Base-by-base conservation (phyloP, 2,329 filamentous ascomycete genomes). In the Metarhizium guizhouense region DNA sequence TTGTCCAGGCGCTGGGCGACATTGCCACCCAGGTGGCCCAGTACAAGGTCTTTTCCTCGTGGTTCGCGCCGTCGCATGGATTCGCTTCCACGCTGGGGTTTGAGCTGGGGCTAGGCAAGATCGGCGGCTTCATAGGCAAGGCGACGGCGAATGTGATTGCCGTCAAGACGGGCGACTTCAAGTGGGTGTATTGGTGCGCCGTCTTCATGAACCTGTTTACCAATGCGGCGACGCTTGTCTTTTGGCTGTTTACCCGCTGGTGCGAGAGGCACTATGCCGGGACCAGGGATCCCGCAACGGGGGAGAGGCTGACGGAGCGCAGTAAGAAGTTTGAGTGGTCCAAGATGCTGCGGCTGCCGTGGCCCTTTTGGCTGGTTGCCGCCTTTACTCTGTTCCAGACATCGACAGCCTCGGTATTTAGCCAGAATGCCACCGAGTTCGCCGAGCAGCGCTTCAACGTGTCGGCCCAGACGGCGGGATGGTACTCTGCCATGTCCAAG, bases 151-250 rank as follows among this genome's bases (percentile, higher is more conserved):
- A 85, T 49, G 70, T 83, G 25, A 84, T 84, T 30, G 74, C 81
- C 0, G 74, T 69, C 60, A 78, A 76, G 13, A 80, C 78, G 0
- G 80, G 81, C 0, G 74, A 85, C 61, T 85, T 85, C 49, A 76
- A 76, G 53, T 85, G 81, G 80, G 79, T 80, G 0, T 85, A 78
- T 62, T 85, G 82, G 82, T 77, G 77, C 10, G 74, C 78, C 0
- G 81, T 85, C 0, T 80, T 82, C 61, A 84, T 85, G 78, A 84
- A 85, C 56, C 56, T 85, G 2, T 85, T 85, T 58, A 84, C 82
- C 8, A 85, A 85, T 54, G 62, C 76, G 0, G 72, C 75, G 1
- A 83, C 81, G 0, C 53, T 74, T 0, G 66, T 71, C 10, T 85
- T 84, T 64, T 83, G 75, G 68, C 74, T 75, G 60, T 84, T 85